A percentile compares a stretch with the other conserved stretches of the same genome.
phyloP scores from a whole-genome alignment of 2,329 filamentous ascomycete species.

The Triangularia setosa region DNA sequence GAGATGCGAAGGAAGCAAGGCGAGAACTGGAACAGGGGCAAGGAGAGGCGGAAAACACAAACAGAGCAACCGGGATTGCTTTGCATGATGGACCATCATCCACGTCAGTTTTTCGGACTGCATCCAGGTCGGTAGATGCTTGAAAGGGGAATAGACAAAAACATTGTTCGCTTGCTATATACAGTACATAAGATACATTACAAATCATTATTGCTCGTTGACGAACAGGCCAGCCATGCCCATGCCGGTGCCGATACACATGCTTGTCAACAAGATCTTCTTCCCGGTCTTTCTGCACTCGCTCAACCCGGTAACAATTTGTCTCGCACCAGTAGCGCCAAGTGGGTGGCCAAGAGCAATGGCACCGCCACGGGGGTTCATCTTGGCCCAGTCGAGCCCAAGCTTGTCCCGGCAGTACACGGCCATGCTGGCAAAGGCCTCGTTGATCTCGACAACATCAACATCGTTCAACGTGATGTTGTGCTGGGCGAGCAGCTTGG shows the following conservation, averaged over 20 bases:
- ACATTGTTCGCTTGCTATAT: background rate
- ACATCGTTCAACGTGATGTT: slow-evolving; percentile 75
- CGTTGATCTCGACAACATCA: slow-evolving; percentile 91
- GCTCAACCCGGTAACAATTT: slow-evolving; percentile 85
- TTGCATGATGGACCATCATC: slow-evolving; percentile 5
- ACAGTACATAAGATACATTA: background rate
- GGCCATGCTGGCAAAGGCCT: slow-evolving; percentile 97
- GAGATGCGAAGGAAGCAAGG: background rate
- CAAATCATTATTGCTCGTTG: slow-evolving; percentile 43
- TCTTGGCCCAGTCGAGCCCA: slow-evolving; percentile 67
- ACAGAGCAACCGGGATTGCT: background rate
- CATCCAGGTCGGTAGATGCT: slow-evolving; percentile 25
- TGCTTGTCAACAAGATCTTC: slow-evolving; percentile 87
- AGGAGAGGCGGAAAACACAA: background rate
- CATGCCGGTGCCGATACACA: slow-evolving; percentile 74
- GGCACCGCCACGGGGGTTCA: slow-evolving; percentile 77
- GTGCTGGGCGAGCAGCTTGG: slow-evolving; percentile 80
- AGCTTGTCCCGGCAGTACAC: slow-evolving; percentile 82
- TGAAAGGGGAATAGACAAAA: background rate
- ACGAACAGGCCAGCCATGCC: slow-evolving; percentile 66
- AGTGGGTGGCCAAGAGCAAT: slow-evolving; percentile 81
- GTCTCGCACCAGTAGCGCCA: slow-evolving; percentile 71
- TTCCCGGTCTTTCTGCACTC: slow-evolving; percentile 81
- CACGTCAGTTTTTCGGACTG: slow-evolving; percentile 6
- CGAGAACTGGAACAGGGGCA: background rate